Evolutionary conservation across 495 filamentous ascomycete species (phyloP).

Genomic region (Acidiella bohemica): DNA sequence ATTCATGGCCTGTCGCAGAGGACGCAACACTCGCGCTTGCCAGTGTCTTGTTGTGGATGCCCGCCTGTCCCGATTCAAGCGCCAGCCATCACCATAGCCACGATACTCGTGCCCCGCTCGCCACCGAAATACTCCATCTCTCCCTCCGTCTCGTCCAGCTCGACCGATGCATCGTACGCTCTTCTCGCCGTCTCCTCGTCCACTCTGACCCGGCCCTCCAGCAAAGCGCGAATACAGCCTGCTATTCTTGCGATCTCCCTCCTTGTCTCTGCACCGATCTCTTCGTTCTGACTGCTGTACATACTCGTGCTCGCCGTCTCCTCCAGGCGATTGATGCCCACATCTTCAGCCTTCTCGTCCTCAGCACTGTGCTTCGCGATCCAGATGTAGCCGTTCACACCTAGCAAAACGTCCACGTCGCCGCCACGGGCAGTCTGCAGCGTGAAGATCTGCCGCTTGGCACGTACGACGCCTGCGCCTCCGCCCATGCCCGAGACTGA

Average conservation of each 20-base stretch:
- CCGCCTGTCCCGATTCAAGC: not conserved
- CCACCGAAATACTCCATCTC: constrained; percentile 55
- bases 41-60: not conserved
- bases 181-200: constrained; percentile 82
- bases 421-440: constrained; percentile 53
- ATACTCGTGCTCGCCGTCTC: constrained; percentile 58
- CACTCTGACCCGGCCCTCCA: constrained; percentile 66
- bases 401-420: constrained; percentile 72
- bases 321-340: constrained; percentile 67
- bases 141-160: constrained; percentile 50
- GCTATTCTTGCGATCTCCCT: constrained; percentile 74
- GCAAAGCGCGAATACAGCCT: constrained; percentile 65
- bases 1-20: no score
- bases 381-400: constrained; percentile 94
- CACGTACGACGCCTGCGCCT: constrained; percentile 63
- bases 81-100: constrained; percentile 41
- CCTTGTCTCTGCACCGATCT: constrained; percentile 58
- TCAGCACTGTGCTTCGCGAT: constrained; percentile 62
- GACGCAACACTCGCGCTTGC: no score
- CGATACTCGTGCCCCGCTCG: constrained; percentile 49
- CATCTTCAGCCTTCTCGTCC: constrained; percentile 38
- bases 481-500: constrained; percentile 67
- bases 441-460: constrained; percentile 75
- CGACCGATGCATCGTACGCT: constrained; percentile 66
- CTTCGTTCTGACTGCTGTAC: constrained; percentile 86